Base-by-base conservation (phyloP, 2,329 filamentous ascomycete genomes). In the Colletotrichum sp. region DNA sequence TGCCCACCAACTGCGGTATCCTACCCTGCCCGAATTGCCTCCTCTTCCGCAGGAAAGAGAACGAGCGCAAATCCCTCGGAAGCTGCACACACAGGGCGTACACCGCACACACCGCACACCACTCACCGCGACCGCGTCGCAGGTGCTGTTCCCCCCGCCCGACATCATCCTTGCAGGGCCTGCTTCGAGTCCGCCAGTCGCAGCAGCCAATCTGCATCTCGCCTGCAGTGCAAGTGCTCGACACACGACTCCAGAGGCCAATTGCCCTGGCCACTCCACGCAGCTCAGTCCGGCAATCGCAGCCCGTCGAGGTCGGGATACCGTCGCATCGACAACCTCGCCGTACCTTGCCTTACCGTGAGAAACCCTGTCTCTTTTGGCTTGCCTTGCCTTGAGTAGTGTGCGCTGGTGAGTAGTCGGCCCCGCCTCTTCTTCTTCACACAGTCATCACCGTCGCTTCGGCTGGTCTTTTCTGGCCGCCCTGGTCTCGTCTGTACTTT, bases 81-180 rank as follows among this genome's bases (percentile, higher is more conserved):
- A 39, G 63, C 24, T 15, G 49, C 18, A 32, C 21, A 66, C 57
- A 34, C 68, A 34, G 57, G 57, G 68, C 68, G 36, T 24, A 72
- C 68, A 67, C 62, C 72, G 63, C 73, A 59, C 55, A 67, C 49
- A 39, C 65, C 66, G 44, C 32, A 57, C 72, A 72, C 39, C 39
- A 68, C 55, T 44, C 63, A 68, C 72, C 55, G 72, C 26, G 52
- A 52, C 52, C 68, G 68, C 62, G 72, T 75, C 72, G 72, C 72
- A 72, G 62, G 70, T 59, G 62, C 68, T 62, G 59, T 72, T 34
- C 60, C 15, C 69, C 44, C 69, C 44, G 32, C 63, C 70, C 49
- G 70, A 68, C 70, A 76, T 57, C 70, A 76, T 68, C 73, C 73
- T 76, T 76, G 73, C 64, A 65, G 21, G 57, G 16, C 59, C 28